Percentiles rank a stretch among this genome's conserved stretches.
Evolutionary conservation across 805 yeast genomes (phyloP).

Genomic region (Debaryomyces hansenii): DNA sequence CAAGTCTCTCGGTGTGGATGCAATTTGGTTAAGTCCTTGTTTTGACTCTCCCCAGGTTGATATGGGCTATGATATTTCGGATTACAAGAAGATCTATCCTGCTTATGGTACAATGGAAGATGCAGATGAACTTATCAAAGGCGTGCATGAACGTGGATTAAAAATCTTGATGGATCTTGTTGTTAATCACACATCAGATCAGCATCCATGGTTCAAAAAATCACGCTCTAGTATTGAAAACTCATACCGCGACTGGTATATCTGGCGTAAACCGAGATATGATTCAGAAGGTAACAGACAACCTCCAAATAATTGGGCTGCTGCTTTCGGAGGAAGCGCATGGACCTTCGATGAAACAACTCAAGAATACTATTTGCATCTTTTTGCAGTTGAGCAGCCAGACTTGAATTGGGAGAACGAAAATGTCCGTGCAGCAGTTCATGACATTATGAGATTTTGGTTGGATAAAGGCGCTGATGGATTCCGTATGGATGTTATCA

Average conservation of each 20-base stretch:
- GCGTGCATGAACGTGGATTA: conserved; percentile 20
- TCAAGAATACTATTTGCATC: conserved; percentile 22
- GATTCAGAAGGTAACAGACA: conserved; percentile 19
- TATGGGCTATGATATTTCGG: conserved; percentile 22
- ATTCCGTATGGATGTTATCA: conserved; percentile 14
- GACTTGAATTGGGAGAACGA: conserved; percentile 23
- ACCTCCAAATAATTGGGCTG: conserved; percentile 22
- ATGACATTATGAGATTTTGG: conserved; percentile 20
- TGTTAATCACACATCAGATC: conserved; percentile 19
- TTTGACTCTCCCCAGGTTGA: conserved; percentile 23
- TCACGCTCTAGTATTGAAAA: conserved; percentile 17
- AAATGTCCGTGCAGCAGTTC: conserved; percentile 21
- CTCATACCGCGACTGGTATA: conserved; percentile 23
- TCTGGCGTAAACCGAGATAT: conserved; percentile 18
- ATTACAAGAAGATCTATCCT: conserved; percentile 21
- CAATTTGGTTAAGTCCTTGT: conserved; percentile 20
- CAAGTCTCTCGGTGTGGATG: conserved; percentile 18
- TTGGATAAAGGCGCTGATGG: conserved; percentile 15
- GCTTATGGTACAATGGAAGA: conserved; percentile 20
- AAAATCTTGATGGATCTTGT: conserved; percentile 22
- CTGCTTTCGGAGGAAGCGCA: conserved; percentile 20
- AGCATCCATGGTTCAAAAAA: conserved; percentile 21
- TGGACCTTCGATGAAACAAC: conserved; percentile 20
- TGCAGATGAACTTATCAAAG: conserved; percentile 17
- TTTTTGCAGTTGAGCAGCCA: conserved; percentile 19